Evolutionary conservation across 140 eudicot species (phyloP), one percentile per base, ranked within the genome.

Genomic region (Flaveria floridana): DNA sequence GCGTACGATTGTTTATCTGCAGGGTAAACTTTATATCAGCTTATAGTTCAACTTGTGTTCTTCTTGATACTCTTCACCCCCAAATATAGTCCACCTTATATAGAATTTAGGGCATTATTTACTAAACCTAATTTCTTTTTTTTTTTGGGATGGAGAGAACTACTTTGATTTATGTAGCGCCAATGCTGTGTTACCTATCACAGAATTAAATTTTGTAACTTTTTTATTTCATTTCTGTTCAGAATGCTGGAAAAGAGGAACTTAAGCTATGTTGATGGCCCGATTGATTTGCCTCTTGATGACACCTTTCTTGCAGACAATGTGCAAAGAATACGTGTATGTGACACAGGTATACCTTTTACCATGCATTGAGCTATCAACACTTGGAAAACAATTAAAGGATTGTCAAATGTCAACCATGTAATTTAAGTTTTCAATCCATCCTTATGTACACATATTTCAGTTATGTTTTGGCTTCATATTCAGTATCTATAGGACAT

Each of bases 191-290:
- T 66, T 46, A 66, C 46, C 65, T 55, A 55, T 26, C 23, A 47
- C 25, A 47, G 16, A 30, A 14, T 59, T 57, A 19, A 30, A 79
- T 52, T 53, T 41, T 72, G 7, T 55, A 28, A 2, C 23, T 74
- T 51, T 70, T 1, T 1, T 46, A 2, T 47, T 76, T 66, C 30
- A 18, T 34, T 42, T 64, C 8, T 65, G 79, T 41, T 18, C 70
- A 94, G 99, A 72, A 88, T 94, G 97, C 91, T 94, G 80, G 99
- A 94, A 75, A 85, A 85, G 70, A 88, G 99, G 84, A 86, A 84
- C 79, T 78, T 94, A 87, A 94, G 96, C 83, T 94, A 94, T 67
- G 77, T 62, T 55, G 93, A 88, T 81, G 99, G 99, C 82, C 96
- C 97, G 6, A 76, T 94, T 65, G 77, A 84, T 18, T 78, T 94